A percentile compares a stretch with the other conserved stretches of the same genome.
phyloP scores from a whole-genome alignment of 2,329 filamentous ascomycete species.

The Coleophoma crateriformis region DNA sequence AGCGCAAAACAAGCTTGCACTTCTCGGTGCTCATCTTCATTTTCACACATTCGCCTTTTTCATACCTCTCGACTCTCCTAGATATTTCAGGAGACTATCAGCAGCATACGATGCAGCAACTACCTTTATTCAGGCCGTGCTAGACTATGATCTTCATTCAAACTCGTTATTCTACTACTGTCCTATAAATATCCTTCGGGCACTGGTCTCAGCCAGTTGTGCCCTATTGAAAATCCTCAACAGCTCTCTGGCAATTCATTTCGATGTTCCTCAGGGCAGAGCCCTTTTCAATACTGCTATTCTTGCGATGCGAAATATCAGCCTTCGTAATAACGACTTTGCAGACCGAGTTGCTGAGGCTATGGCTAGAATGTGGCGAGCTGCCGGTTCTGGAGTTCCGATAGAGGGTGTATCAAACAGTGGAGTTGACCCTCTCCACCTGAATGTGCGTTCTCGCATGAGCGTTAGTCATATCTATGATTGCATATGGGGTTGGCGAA shows the following conservation, averaged over 20 bases:
- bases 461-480: conserved; percentile 64
- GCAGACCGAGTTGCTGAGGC: conserved; percentile 60
- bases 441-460: conserved; percentile 62
- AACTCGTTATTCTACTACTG: conserved; percentile 37
- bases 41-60: conserved; percentile 16
- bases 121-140: conserved; percentile 11
- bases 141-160: conserved; percentile 8
- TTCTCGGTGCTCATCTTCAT: conserved; percentile 13
- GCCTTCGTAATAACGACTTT: conserved; percentile 57
- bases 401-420: conserved; percentile 7
- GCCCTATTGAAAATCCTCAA: conserved; percentile 61
- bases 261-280: conserved; percentile 49
- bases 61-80: conserved; percentile 23
- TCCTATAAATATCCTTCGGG: conserved; percentile 61
- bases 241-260: conserved; percentile 53
- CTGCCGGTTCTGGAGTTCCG: conserved; percentile 6
- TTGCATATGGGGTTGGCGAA: conserved; percentile 64
- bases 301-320: conserved; percentile 52
- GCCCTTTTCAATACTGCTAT: conserved; percentile 54
- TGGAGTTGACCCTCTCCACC: conserved; percentile 42
- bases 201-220: conserved; percentile 60
- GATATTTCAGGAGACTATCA: conserved; percentile 38
- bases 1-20: conserved; percentile 10
- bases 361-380: conserved; percentile 55
- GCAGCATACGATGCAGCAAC: conserved; percentile 33